These are phyloP conservation scores for Cladophialophora chaetospira DNA, from an alignment of 2,329 filamentous ascomycete species.

Conservation along the genomic window DNA sequence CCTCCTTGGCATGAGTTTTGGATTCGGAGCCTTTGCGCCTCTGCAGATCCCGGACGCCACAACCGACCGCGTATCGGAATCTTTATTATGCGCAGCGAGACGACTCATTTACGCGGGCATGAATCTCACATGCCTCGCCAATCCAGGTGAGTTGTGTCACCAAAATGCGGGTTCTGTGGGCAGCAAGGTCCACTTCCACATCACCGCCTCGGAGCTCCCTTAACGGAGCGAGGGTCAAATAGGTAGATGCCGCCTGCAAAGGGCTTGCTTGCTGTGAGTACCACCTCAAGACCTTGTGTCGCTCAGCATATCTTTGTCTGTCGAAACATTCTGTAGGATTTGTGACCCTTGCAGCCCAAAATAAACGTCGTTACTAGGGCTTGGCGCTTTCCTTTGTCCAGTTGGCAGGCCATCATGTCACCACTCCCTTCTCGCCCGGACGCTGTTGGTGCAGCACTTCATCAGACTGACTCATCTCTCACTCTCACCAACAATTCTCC, in stretches of 20 bases:
- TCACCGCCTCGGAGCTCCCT: background rate
- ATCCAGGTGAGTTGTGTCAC: background rate
- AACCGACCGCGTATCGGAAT: background rate
- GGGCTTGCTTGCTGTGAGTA: too few relatives aligned
- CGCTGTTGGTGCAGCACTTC: conserved; percentile 1
- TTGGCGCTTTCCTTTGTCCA: conserved; percentile 3
- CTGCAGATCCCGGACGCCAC: background rate
- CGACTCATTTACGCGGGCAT: background rate
- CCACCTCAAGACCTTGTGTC: background rate
- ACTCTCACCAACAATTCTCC: conserved; percentile 18
- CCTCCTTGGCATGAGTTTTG: too few relatives aligned
- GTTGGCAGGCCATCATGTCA: background rate
- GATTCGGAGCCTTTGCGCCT: background rate
- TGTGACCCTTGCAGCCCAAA: background rate
- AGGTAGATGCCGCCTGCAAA: too few relatives aligned
- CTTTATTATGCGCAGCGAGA: background rate
- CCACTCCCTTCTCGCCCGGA: conserved; percentile 1
- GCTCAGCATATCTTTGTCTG: background rate
- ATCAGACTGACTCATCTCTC: conserved; percentile 13
- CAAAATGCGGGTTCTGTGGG: background rate
- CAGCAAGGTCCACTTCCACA: background rate
- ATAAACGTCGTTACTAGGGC: background rate
- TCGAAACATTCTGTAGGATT: background rate
- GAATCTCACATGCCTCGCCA: background rate
- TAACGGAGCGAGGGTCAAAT: too few relatives aligned